Base-by-base conservation (phyloP, 1,284 basidiomycete genomes). In the Cerrena zonata region DNA sequence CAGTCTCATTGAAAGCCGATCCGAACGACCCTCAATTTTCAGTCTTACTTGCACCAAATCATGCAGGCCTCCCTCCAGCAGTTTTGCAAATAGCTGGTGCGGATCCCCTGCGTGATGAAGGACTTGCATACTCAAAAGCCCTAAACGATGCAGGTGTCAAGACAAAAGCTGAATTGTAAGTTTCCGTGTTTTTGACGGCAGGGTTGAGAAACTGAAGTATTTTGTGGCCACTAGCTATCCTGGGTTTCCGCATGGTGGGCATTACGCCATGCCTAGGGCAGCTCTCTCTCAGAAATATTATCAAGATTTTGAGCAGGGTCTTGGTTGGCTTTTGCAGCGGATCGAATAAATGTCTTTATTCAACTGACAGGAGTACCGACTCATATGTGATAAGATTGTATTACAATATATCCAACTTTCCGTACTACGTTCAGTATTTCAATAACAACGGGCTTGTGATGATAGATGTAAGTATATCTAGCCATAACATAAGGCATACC, bases 101-200 rank as follows among this genome's bases (percentile, higher is more conserved):
- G 24, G 58, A 60, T 42, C 49, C 53, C 7, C 41, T 60, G n/a
- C 30, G 58, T 10, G 58, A 58, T 37, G 56, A 59, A 25, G 56
- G 38, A 2, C 11, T 59, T 15, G 47, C 58, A 4, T 59, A 58
- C 43, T 54, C 51, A 22, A 44, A 47, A 19, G 23, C 55, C 5
- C 48, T 59, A 15, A 39, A 39, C 5, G 49, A 53, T 13, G 45
- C 23, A 10, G 56, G 56, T 5, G 51, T 58, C 0, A 27, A 40
- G 25, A 56, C 58, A 18, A 58, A 53, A 48, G 18, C 52, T n/a
- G 39, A 55, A 22, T 36, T 53, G 56, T 59, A 42, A 34, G 56
- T 53, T 11, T 18, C 21, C n/a, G 12, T 15, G n/a, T 39, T 15
- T 4, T 15, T 39, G 37, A n/a, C n/a, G n/a, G n/a, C n/a, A n/a